Base-by-base conservation (phyloP, 2,329 filamentous ascomycete genomes). In the Trichophyton verrucosum region DNA sequence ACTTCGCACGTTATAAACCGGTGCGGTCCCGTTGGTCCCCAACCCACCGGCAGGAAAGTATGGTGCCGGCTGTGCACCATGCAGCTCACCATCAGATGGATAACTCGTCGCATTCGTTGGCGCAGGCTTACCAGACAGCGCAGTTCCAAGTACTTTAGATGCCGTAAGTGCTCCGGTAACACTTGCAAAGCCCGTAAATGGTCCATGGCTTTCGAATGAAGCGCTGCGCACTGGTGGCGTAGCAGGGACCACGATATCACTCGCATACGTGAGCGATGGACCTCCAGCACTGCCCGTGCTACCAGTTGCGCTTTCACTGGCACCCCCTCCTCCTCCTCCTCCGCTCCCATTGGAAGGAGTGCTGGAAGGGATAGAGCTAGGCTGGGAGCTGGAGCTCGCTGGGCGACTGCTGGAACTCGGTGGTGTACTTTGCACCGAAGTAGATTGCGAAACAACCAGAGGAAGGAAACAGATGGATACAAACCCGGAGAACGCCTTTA, bases 21-120 rank as follows among this genome's bases (percentile, higher is more conserved):
- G 88, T 51, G 80, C 79, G 0, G 83, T 82, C n/a, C 88, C 88
- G 63, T 92, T 91, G 47, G 88, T 91, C 1, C 88, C 88, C 0
- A 87, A 73, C 15, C 89, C 89, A 61, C 89, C 88, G 40, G 78
- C 81, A 0, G 89, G 89, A 0, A 80, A 82, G 74, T 86, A 92
- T 0, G 88, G 88, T 0, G 84, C 84, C 1, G 88, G 87, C 72
- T 88, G 75, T 1, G 81, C 77, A 17, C 82, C 75, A 60, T 88
- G 81, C 0, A 91, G 82, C 60, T 80, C 70, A 11, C 89, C 89
- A 65, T 91, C 81, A 6, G 84, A 81, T 8, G 86, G 86, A 70
- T 94, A 94, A 56, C 82, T 81, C 42, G 83, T 86, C 3, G 85
- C 85, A 6, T 81, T 82, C 0, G 81, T 78, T 36, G 81, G 79